Evolutionary conservation across 176 grass and related monocot genomes (phyloP).

Genomic region (Eragrostis curvula): DNA sequence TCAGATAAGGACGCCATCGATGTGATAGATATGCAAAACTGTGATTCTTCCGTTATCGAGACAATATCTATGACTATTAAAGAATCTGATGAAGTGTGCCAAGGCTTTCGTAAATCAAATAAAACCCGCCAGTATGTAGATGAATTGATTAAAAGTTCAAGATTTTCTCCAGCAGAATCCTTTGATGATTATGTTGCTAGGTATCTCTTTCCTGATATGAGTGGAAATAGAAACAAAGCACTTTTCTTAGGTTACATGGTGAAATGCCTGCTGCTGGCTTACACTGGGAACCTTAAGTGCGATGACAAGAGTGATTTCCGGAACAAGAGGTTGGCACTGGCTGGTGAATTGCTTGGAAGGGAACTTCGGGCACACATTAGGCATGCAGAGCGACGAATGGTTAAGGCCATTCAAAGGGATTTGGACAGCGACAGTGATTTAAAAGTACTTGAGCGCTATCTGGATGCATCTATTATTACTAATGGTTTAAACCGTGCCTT

Average conservation of each 20-base stretch:
- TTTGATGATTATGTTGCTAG: conserved; percentile 85
- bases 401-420: conserved; percentile 93
- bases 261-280: conserved; percentile 84
- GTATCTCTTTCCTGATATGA: conserved; percentile 77
- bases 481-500: conserved; percentile 93
- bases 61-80: conserved; percentile 79
- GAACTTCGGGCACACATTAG: conserved; percentile 90
- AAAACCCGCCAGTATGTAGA: conserved; percentile 76
- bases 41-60: conserved; percentile 66
- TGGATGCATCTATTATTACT: conserved; percentile 83
- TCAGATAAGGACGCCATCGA: conserved; percentile 88
- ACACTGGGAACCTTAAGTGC: conserved; percentile 80
- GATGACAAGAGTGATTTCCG: conserved; percentile 97
- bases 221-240: conserved; percentile 72
- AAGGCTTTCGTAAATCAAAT: conserved; percentile 65
- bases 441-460: conserved; percentile 57
- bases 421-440: conserved; percentile 78
- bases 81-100: conserved; percentile 67
- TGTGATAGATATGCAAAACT: conserved; percentile 80
- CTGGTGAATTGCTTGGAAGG: conserved; percentile 84
- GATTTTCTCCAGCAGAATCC: conserved; percentile 73
- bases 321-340: conserved; percentile 86
- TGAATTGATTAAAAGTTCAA: conserved; percentile 64
- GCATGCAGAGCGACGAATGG: conserved; percentile 80
- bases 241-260: conserved; percentile 94